Evolutionary conservation across 176 grass and related monocot species (phyloP).

Genomic region (Oryza punctata): DNA sequence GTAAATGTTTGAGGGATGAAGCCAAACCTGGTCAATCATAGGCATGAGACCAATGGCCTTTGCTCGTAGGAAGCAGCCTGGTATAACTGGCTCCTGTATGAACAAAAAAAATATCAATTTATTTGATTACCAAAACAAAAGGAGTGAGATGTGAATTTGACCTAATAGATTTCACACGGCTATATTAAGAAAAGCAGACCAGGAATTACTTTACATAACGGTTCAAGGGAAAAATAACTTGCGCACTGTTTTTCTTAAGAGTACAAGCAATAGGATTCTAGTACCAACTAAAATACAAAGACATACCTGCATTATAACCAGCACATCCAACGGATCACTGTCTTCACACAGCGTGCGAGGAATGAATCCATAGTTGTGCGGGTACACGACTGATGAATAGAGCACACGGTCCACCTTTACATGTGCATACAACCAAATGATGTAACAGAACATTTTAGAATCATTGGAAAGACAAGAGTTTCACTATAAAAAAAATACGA

Average conservation of each 20-base stretch:
- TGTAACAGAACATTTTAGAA: neutral
- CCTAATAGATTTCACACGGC: neutral
- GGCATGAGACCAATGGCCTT: conserved; percentile 97
- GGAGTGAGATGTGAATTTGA: neutral
- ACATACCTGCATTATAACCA: conserved; percentile 96
- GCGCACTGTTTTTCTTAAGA: neutral
- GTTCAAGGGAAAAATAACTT: neutral
- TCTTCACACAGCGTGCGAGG: conserved; percentile 97
- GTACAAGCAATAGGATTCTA: neutral
- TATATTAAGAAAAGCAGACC: neutral
- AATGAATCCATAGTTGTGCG: conserved; percentile 98
- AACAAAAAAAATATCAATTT: neutral
- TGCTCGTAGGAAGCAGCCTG: conserved; percentile 89
- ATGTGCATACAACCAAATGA: conserved; percentile 1
- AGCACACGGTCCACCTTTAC: conserved; percentile 89
- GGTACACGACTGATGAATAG: conserved; percentile 96
- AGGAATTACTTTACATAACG: neutral
- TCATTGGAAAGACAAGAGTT: neutral
- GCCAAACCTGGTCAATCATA: conserved; percentile 96
- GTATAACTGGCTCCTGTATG: conserved; percentile 85
- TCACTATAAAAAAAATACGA: neutral
- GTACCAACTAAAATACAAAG: neutral
- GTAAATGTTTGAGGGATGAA: conserved; percentile 20
- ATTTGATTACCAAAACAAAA: neutral
- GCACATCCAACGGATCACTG: conserved; percentile 92